These are phyloP conservation scores for Fimicolochytrium jonesii DNA, from an alignment of 192 early-diverging fungal genomes.

Conservation along the genomic window DNA sequence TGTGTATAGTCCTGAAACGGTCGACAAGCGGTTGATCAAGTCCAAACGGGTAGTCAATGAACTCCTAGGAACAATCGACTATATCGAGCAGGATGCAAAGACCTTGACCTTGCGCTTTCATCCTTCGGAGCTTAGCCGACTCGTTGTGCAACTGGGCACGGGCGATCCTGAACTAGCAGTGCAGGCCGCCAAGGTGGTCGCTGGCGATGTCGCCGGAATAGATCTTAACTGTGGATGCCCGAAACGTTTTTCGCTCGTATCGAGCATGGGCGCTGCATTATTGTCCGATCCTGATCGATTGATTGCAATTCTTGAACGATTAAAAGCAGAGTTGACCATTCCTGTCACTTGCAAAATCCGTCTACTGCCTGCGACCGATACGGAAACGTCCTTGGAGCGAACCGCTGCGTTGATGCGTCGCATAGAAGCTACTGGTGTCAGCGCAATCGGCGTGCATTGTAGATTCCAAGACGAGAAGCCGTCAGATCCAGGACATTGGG, in stretches of 20 bases:
- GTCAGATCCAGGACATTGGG: conserved; percentile 94
- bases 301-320: conserved; percentile 62
- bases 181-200: conserved; percentile 75
- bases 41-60: conserved; percentile 68
- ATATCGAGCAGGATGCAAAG: conserved; percentile 54
- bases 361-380: conserved; percentile 81
- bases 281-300: conserved; percentile 79
- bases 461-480: conserved; percentile 94
- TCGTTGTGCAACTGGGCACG: conserved; percentile 94
- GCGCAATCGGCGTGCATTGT: conserved; percentile 82
- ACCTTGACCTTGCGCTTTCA: conserved; percentile 70
- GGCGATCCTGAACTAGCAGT: conserved; percentile 81
- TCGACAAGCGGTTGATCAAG: conserved; percentile 81
- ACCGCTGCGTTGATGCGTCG: conserved; percentile 67
- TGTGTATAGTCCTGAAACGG: conserved; percentile 85
- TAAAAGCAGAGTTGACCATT: no score
- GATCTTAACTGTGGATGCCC: conserved; percentile 99
- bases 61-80: conserved; percentile 71
- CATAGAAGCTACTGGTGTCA: neutral
- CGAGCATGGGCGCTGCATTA: conserved; percentile 92
- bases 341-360: conserved; percentile 97
- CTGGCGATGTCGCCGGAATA: conserved; percentile 80
- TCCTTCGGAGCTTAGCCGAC: conserved; percentile 63
- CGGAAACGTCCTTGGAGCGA: conserved; percentile 92
- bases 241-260: conserved; percentile 88